Percentiles rank a stretch among this genome's conserved stretches.
These are phyloP conservation scores for Chaetomium sp. DNA, from an alignment of 2,329 filamentous ascomycete genomes.

Conservation along the genomic window DNA sequence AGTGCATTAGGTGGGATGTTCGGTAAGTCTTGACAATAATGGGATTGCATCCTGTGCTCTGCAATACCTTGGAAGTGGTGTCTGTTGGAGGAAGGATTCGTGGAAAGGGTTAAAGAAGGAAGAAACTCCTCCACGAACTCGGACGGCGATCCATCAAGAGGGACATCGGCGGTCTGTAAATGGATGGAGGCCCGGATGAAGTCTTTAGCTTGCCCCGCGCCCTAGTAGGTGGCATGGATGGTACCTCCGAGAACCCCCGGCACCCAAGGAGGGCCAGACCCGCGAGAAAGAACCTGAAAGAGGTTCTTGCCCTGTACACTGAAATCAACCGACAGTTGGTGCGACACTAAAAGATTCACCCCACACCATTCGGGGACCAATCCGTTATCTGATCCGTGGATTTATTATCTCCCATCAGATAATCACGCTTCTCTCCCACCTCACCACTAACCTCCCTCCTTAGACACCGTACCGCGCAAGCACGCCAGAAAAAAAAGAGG, in stretches of 20 bases:
- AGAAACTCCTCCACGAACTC: no score
- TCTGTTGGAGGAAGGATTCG: no score
- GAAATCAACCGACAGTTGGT: conserved; percentile 7
- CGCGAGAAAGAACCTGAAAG: conserved; percentile 5
- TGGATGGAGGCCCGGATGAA: no score
- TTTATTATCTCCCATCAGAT: conserved; percentile 20
- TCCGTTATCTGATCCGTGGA: conserved; percentile 13
- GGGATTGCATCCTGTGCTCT: no score
- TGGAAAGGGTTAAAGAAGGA: no score
- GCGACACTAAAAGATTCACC: not conserved
- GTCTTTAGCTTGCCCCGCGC: no score
- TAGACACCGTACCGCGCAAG: not conserved
- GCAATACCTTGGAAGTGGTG: no score
- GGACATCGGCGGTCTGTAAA: no score
- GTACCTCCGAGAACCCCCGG: not conserved
- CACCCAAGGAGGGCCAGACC: not conserved
- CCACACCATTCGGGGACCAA: not conserved
- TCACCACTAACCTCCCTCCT: not conserved
- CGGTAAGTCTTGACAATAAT: no score
- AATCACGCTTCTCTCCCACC: not conserved
- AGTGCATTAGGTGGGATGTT: no score
- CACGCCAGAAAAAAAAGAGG: not conserved
- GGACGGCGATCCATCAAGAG: no score
- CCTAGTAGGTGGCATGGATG: not conserved
- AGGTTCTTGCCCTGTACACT: not conserved